Base-by-base conservation (phyloP, 2,329 filamentous ascomycete genomes). In the Colletotrichum magnum region DNA sequence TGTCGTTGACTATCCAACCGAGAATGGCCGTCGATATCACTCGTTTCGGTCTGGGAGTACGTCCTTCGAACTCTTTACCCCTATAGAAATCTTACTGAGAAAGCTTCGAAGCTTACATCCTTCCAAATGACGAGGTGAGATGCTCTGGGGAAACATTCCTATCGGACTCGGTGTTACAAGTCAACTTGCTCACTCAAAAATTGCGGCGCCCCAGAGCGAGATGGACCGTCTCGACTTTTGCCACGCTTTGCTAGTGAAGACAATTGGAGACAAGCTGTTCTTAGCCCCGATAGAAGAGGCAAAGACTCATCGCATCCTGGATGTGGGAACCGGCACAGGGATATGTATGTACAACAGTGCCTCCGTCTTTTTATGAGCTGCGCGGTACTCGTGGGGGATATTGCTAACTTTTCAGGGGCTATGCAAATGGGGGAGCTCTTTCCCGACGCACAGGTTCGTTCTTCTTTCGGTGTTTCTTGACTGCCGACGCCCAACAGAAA, bases 241-340 rank as follows among this genome's bases (percentile, higher is more conserved):
- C 26, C 57, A 59, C 16, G 18, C 26, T 18, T 52, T 66, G 1
- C 1, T 52, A 6, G 41, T 60, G 0, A 59, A 60, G 24, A 2
- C 50, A 2, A 51, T n/a, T 0, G 56, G 57, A 0, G 50, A 54
- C 36, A 7, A 51, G 15, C 56, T 66, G 0, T 61, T 39, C 4
- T 28, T 47, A 9, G 63, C 63, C 16, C 63, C 48, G n/a, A 1
- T 66, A 15, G 21, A 61, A 4, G 16, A 21, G 13, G 18, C 0
- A 0, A 21, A 28, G 16, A 45, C 48, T 2, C 56, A 54, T 15
- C 80, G 80, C 24, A 84, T 90, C 15, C 79, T 90, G 6, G 88
- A 90, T 71, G 78, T 90, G 6, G 87, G 88, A 51, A 89, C 87
- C 9, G 89, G 89, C n/a, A 89, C 88, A 0, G 89, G 89, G 3